Evolutionary conservation across 2,329 filamentous ascomycete genomes (phyloP).

Genomic region (Sphaerulina vaccinii): DNA sequence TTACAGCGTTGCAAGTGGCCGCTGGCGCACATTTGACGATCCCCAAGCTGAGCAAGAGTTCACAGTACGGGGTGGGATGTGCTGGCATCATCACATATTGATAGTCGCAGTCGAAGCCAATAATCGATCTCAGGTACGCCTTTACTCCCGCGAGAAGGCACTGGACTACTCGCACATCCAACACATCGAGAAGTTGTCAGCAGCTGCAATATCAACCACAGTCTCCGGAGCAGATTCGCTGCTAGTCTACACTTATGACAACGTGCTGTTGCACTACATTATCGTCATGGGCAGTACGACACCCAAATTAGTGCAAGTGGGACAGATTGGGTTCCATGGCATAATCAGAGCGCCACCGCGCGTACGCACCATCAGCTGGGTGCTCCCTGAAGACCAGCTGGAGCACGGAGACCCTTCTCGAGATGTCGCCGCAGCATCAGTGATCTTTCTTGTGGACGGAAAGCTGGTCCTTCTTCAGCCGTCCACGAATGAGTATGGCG

Average conservation of each 20-base stretch:
- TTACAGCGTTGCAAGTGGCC: constrained; percentile 89
- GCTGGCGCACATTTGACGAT: constrained; percentile 93
- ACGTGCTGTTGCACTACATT: constrained; percentile 90
- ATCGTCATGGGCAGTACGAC: constrained; percentile 67
- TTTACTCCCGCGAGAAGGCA: constrained; percentile 83
- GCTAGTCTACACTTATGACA: constrained; percentile 95
- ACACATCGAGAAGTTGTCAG: constrained; percentile 73
- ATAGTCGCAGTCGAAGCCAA: constrained; percentile 90
- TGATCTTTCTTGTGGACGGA: constrained; percentile 94
- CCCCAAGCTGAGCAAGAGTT: constrained; percentile 83
- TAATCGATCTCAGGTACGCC: constrained; percentile 73
- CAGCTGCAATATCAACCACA: constrained; percentile 85
- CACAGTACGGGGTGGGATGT: constrained; percentile 91
- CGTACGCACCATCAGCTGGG: constrained; percentile 92
- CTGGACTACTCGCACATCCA: constrained; percentile 72
- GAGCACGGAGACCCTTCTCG: constrained; percentile 90
- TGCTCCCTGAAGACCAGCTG: constrained; percentile 87
- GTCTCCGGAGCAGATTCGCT: constrained; percentile 91
- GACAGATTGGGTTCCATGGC: constrained; percentile 94
- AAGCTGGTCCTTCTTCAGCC: constrained; percentile 92
- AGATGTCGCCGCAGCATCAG: constrained; percentile 89
- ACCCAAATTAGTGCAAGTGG: constrained; percentile 83
- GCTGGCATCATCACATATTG: constrained; percentile 95
- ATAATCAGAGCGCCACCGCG: constrained; percentile 91
- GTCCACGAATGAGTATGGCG: constrained; percentile 74